A percentile compares a stretch with the other conserved stretches of the same genome.
These are phyloP conservation scores for Penicillium cinerascens DNA, from an alignment of 495 filamentous ascomycete species.

Conservation along the genomic window DNA sequence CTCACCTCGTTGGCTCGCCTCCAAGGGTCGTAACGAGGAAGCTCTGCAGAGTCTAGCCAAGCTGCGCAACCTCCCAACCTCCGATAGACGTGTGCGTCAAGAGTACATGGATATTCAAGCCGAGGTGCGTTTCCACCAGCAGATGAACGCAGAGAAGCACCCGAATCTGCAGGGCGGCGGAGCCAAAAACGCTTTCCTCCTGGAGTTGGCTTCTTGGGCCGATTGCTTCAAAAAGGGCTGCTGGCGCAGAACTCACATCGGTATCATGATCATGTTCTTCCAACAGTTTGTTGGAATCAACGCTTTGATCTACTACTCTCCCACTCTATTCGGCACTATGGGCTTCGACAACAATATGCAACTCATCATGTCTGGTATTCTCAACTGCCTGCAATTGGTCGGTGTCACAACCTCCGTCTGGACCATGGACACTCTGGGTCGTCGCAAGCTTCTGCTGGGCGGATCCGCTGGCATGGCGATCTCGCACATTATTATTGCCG, in stretches of 20 bases:
- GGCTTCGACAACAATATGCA: constrained; percentile 54
- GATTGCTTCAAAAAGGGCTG: constrained; percentile 50
- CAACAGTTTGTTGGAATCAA: constrained; percentile 54
- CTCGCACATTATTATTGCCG: constrained; percentile 49
- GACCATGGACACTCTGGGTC: constrained; percentile 48
- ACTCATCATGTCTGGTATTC: constrained; percentile 56
- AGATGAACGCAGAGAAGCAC: constrained; percentile 43
- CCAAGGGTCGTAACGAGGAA: constrained; percentile 47
- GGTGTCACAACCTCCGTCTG: constrained; percentile 47
- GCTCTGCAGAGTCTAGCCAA: constrained; percentile 43
- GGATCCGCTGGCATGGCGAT: constrained; percentile 48
- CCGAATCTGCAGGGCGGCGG: constrained; percentile 39
- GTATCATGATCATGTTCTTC: constrained; percentile 53
- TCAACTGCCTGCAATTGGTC: constrained; percentile 53
- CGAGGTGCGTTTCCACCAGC: constrained; percentile 48
- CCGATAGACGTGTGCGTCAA: constrained; percentile 42
- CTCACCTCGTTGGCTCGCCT: constrained; percentile 52
- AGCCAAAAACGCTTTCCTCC: constrained; percentile 26
- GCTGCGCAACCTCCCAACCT: constrained; percentile 40
- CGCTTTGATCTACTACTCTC: constrained; percentile 54
- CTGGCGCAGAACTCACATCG: constrained; percentile 55
- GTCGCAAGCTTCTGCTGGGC: constrained; percentile 43
- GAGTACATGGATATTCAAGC: constrained; percentile 52
- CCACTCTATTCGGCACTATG: constrained; percentile 56
- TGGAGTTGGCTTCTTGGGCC: constrained; percentile 45